Evolutionary conservation across 2,329 filamentous ascomycete species (phyloP).

Genomic region (Chrysosporium keratinophilum): DNA sequence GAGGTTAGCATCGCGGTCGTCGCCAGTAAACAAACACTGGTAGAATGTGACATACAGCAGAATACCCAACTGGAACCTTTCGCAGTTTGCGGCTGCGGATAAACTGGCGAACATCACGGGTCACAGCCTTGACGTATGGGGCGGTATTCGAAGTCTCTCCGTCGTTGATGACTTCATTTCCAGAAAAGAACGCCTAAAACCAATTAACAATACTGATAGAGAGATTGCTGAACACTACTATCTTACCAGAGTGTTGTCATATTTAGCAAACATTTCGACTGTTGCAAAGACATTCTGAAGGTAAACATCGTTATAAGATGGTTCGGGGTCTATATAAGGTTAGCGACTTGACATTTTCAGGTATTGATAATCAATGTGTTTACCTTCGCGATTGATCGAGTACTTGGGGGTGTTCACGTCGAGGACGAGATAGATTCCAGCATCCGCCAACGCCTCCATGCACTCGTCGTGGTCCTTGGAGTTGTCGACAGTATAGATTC

Average conservation of each 20-base stretch:
- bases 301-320: conserved; percentile 79
- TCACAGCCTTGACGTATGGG: conserved; percentile 67
- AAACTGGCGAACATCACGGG: conserved; percentile 65
- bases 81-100: conserved; percentile 53
- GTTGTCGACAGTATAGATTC: conserved; percentile 90
- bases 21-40: background rate
- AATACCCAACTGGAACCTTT: conserved; percentile 63
- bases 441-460: conserved; percentile 69
- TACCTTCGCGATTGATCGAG: conserved; percentile 62
- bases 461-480: conserved; percentile 68
- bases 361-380: background rate
- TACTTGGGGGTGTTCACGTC: conserved; percentile 88
- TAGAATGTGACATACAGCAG: conserved; percentile 34
- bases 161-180: conserved; percentile 71
- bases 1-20: background rate
- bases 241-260: conserved; percentile 61
- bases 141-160: conserved; percentile 54
- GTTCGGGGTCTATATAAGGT: conserved; percentile 43
- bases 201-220: background rate
- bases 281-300: conserved; percentile 80
- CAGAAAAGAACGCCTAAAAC: conserved; percentile 60
- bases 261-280: conserved; percentile 70
- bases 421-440: conserved; percentile 83
- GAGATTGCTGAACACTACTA: background rate
- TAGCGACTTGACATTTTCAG: background rate